Conservation (phyloP, 768 basidiomycete species). For the Exidia glandulosa region DNA sequence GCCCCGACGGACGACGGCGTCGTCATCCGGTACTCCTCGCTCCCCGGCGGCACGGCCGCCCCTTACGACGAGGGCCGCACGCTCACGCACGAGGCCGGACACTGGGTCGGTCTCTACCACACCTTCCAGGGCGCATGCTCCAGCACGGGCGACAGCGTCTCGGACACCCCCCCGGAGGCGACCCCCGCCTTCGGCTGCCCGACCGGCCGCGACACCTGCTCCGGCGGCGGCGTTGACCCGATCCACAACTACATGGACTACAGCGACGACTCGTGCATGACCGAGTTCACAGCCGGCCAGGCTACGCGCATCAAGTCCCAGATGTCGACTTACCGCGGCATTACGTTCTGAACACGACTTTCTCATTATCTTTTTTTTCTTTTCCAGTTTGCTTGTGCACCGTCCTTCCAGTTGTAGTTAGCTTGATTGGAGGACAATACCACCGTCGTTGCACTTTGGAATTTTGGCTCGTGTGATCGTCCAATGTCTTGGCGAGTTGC, state of each 20-base stretch:
- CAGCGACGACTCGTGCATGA: conserved; percentile 21
- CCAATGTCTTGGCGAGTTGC: too few relatives aligned
- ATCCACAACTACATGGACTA: conserved; percentile 23
- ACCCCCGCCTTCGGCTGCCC: conserved; percentile 25
- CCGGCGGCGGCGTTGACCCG: conserved; percentile 9
- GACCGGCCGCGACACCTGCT: conserved; percentile 22
- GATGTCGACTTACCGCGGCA: conserved; percentile 8
- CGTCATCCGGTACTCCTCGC: conserved; percentile 22
- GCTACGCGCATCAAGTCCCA: conserved; percentile 9
- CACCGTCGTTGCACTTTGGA: too few relatives aligned
- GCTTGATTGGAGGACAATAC: too few relatives aligned
- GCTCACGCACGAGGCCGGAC: conserved; percentile 45
- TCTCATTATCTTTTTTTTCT: background rate
- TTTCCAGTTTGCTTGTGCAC: too few relatives aligned
- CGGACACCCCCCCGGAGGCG: conserved; percentile 12
- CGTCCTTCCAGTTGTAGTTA: too few relatives aligned
- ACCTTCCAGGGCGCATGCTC: conserved; percentile 33
- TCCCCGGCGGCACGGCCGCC: conserved; percentile 29
- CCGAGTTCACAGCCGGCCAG: conserved; percentile 22
- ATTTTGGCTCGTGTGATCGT: too few relatives aligned
- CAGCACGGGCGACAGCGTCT: conserved; percentile 12
- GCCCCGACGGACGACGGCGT: conserved; percentile 39
- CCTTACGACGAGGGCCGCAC: conserved; percentile 32
- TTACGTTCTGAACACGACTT: conserved; percentile 2
- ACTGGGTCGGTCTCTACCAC: conserved; percentile 51